phyloP scores from a whole-genome alignment of 2,329 filamentous ascomycete genomes.

The Paradendryphiella salina region DNA sequence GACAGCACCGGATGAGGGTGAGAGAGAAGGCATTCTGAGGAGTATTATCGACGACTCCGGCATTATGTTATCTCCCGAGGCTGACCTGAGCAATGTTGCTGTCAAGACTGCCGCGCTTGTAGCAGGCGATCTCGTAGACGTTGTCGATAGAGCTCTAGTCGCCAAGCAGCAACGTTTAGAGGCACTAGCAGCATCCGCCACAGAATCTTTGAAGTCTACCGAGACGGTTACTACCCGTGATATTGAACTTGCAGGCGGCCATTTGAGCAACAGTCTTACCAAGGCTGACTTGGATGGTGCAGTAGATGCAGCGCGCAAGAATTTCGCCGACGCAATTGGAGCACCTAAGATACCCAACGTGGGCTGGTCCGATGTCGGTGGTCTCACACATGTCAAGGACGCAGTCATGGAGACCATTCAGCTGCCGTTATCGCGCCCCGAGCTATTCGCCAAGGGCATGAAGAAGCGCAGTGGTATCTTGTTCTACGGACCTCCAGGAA shows the following conservation, averaged over 20 bases:
- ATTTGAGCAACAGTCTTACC: slow-evolving; percentile 75
- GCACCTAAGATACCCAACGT: slow-evolving; percentile 98
- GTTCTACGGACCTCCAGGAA: slow-evolving; percentile 89
- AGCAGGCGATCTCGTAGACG: slow-evolving; percentile 90
- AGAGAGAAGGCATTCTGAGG: slow-evolving; percentile 83
- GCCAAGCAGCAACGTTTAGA: slow-evolving; percentile 77
- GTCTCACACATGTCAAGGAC: slow-evolving; percentile 90
- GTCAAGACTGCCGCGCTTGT: slow-evolving; percentile 95
- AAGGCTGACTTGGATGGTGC: slow-evolving; percentile 87
- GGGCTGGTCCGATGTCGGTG: slow-evolving; percentile 93
- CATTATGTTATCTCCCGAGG: slow-evolving; percentile 76
- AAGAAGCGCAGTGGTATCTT: slow-evolving; percentile 94
- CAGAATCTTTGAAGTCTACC: slow-evolving; percentile 38
- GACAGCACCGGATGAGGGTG: slow-evolving; percentile 86
- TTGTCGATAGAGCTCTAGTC: slow-evolving; percentile 84
- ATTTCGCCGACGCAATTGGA: slow-evolving; percentile 95
- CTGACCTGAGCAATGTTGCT: slow-evolving; percentile 82
- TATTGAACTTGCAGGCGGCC: slow-evolving; percentile 84
- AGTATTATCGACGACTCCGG: slow-evolving; percentile 76
- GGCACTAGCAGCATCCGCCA: slow-evolving; percentile 61
- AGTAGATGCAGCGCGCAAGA: slow-evolving; percentile 93
- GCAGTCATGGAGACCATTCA: slow-evolving; percentile 98
- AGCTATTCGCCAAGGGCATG: slow-evolving; percentile 95
- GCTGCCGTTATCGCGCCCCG: slow-evolving; percentile 84
- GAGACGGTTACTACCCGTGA: slow-evolving; percentile 70